Evolutionary conservation across 768 basidiomycete genomes (phyloP).

Genomic region (Hypsizygus marmoreus): DNA sequence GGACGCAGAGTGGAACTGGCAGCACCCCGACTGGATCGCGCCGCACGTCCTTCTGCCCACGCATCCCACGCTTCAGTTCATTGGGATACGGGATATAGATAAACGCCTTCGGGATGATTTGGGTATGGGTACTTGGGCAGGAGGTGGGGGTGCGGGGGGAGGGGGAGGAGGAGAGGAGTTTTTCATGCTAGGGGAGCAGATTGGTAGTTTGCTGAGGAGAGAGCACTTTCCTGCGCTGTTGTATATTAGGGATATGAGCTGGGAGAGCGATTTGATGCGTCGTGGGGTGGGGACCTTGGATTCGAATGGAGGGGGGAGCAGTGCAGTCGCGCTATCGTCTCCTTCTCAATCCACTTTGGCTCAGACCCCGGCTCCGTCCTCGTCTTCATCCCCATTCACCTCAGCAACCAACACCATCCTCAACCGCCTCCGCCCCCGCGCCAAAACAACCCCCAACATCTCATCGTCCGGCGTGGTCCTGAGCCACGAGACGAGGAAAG

Average conservation of each 20-base stretch:
- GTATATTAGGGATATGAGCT: constrained; percentile 68
- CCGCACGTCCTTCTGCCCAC: constrained; percentile 70
- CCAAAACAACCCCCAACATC: neutral
- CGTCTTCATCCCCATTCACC: neutral
- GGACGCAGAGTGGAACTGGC: constrained; percentile 83
- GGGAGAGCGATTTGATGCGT: constrained; percentile 57
- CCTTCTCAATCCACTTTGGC: no score
- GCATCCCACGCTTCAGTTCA: constrained; percentile 62
- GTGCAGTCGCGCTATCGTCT: neutral
- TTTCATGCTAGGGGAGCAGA: constrained; percentile 67
- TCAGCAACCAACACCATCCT: neutral
- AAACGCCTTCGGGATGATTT: constrained; percentile 55
- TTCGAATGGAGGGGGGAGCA: constrained; percentile 8
- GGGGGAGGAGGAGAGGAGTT: constrained; percentile 37
- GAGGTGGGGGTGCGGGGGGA: neutral
- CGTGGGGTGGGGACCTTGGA: constrained; percentile 21
- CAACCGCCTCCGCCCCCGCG: neutral
- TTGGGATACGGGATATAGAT: constrained; percentile 74
- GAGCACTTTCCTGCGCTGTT: constrained; percentile 64
- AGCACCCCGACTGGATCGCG: constrained; percentile 78
- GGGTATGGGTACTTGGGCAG: neutral
- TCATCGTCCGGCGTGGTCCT: constrained; percentile 2
- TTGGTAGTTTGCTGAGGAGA: constrained; percentile 55
- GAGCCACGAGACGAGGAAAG: constrained; percentile 19
- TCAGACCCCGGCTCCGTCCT: no score